A percentile compares a stretch with the other conserved stretches of the same genome.
phyloP scores from a whole-genome alignment of 805 yeast genomes.

The Zygosaccharomyces rouxii region DNA sequence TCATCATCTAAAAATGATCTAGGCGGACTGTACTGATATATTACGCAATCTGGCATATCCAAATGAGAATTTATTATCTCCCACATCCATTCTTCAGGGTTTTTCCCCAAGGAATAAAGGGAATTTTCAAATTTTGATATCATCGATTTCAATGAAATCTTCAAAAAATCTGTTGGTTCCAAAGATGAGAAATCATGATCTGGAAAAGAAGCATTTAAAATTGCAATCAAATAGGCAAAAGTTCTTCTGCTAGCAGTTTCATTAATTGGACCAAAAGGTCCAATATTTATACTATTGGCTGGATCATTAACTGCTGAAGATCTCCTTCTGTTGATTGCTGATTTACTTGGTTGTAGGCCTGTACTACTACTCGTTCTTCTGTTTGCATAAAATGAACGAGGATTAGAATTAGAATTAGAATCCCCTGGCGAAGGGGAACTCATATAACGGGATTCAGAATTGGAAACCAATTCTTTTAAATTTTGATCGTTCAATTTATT shows the following conservation, averaged over 20 bases:
- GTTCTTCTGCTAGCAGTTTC: slow-evolving; percentile 82
- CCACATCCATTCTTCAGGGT: slow-evolving; percentile 73
- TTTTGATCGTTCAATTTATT: slow-evolving; percentile 36
- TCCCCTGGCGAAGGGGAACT: slow-evolving; percentile 31
- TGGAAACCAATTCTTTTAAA: slow-evolving; percentile 32
- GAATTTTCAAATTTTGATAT: slow-evolving; percentile 72
- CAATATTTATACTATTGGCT: slow-evolving; percentile 29
- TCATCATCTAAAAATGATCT: slow-evolving; percentile 37
- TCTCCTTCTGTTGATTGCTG: slow-evolving; percentile 22
- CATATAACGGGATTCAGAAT: slow-evolving; percentile 25
- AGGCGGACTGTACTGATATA: slow-evolving; percentile 53
- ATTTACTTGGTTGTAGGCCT: slow-evolving; percentile 18
- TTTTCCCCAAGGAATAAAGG: slow-evolving; percentile 59
- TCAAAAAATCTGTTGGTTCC: slow-evolving; percentile 70
- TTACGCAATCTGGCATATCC: slow-evolving; percentile 53
- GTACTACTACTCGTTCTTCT: slow-evolving; percentile 30
- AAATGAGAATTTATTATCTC: slow-evolving; percentile 79
- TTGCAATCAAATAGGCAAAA: slow-evolving; percentile 86
- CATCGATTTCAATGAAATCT: slow-evolving; percentile 46
- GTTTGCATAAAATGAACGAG: background rate
- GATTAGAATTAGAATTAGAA: slow-evolving; percentile 16
- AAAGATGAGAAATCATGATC: slow-evolving; percentile 90
- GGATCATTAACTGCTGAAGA: slow-evolving; percentile 28
- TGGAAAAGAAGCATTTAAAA: slow-evolving; percentile 87
- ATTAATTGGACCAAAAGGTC: slow-evolving; percentile 91